Conservation (phyloP, 495 filamentous ascomycete species). For the Xanthoparmelia taractica region DNA sequence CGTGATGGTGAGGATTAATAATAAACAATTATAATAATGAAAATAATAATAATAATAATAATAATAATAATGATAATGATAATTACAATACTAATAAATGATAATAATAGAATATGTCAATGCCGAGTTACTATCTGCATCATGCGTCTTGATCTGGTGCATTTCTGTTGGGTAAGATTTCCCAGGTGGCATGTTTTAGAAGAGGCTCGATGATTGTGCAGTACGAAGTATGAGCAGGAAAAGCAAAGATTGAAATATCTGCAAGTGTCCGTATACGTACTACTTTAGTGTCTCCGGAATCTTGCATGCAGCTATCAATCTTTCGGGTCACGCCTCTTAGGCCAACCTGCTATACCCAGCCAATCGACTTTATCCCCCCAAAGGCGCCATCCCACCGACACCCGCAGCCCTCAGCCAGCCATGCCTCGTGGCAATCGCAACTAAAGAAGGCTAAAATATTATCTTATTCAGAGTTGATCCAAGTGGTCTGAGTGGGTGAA, state of each 20-base stretch:
- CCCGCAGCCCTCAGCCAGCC: constrained; percentile 7
- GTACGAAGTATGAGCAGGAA: too few relatives aligned
- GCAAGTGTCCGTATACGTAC: background rate
- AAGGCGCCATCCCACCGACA: constrained; percentile 1
- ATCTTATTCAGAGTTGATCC: background rate
- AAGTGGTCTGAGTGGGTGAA: too few relatives aligned
- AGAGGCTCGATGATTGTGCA: background rate
- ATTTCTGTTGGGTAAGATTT: background rate
- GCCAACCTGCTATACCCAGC: background rate
- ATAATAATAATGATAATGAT: too few relatives aligned
- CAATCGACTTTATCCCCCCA: background rate
- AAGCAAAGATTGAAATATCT: background rate
- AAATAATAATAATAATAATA: too few relatives aligned
- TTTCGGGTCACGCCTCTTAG: background rate
- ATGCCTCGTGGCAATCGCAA: constrained; percentile 6
- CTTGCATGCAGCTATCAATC: background rate
- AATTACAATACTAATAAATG: too few relatives aligned
- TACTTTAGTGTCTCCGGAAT: background rate
- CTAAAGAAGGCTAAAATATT: constrained; percentile 1
- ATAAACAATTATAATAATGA: too few relatives aligned
- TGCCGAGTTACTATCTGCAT: too few relatives aligned
- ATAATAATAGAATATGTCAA: too few relatives aligned
- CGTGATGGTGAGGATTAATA: too few relatives aligned
- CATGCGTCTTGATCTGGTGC: background rate
- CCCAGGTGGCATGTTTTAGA: too few relatives aligned